phyloP scores from a whole-genome alignment of 192 early-diverging fungal genomes.

The Powellomyces hirtus region DNA sequence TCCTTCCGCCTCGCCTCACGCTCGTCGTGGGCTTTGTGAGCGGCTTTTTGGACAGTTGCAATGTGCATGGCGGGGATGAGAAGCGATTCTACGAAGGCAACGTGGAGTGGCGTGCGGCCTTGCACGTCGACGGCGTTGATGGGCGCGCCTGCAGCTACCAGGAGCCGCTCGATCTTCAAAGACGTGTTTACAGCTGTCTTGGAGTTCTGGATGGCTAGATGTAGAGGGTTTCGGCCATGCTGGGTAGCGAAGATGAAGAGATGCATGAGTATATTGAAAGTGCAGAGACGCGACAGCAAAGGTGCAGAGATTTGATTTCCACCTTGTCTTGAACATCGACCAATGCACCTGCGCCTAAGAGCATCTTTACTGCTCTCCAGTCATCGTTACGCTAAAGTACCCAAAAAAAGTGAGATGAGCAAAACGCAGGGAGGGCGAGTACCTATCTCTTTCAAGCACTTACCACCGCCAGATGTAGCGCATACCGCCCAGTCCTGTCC shows the following conservation, averaged over 20 bases:
- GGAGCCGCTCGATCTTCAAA: conserved; percentile 44
- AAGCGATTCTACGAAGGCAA: conserved; percentile 40
- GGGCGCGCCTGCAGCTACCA: conserved; percentile 42
- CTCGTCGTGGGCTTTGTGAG: not conserved
- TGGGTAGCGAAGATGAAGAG: no score
- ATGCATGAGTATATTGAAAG: no score
- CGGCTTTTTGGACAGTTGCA: not conserved
- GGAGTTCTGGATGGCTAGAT: conserved; percentile 45
- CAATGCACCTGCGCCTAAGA: conserved; percentile 43
- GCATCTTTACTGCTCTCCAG: conserved; percentile 33
- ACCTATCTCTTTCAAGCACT: no score
- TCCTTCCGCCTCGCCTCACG: not conserved
- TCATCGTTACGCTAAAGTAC: conserved; percentile 24
- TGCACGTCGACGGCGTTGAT: conserved; percentile 50
- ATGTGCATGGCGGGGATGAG: conserved; percentile 42
- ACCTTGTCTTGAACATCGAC: not conserved
- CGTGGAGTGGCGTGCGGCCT: conserved; percentile 53
- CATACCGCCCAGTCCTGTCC: conserved; percentile 21
- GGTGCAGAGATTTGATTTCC: no score
- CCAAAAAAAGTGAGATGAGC: not conserved
- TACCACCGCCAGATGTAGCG: conserved; percentile 44
- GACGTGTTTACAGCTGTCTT: conserved; percentile 48
- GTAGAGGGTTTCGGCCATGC: conserved; percentile 51
- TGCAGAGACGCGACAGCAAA: no score
- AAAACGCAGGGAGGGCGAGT: not conserved